Conservation (phyloP, 441 rosid species). For the Melastoma candidum region DNA sequence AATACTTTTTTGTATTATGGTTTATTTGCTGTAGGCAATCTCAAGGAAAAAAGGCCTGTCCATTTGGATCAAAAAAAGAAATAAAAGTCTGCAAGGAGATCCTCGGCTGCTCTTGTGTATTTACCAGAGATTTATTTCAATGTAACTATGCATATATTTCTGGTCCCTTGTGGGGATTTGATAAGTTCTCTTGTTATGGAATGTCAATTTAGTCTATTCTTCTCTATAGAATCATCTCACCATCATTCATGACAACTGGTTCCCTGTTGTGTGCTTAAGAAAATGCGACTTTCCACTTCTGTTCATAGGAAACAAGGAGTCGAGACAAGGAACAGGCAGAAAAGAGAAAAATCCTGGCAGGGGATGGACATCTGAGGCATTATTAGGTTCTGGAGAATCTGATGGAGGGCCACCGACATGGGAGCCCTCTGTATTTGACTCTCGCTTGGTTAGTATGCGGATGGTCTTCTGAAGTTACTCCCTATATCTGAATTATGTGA, state of each 20-base stretch:
- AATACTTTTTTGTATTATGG: not conserved
- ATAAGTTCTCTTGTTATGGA: no score
- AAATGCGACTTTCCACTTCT: not conserved
- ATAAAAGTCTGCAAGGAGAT: constrained; percentile 58
- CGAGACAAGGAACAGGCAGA: constrained; percentile 46
- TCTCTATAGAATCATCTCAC: no score
- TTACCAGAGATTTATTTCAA: constrained; percentile 10
- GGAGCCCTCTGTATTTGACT: constrained; percentile 83
- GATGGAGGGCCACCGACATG: constrained; percentile 57
- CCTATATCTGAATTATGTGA: no score
- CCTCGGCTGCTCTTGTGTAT: constrained; percentile 27
- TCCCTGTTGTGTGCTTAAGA: not conserved
- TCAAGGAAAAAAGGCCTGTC: constrained; percentile 64
- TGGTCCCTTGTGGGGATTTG: not conserved
- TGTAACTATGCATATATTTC: not conserved
- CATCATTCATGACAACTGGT: constrained; percentile 8
- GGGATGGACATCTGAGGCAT: constrained; percentile 34
- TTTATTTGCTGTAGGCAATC: constrained; percentile 34
- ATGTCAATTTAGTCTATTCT: no score
- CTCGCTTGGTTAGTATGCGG: not conserved
- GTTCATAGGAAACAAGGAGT: constrained; percentile 31
- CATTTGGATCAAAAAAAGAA: constrained; percentile 87
- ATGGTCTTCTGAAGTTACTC: no score
- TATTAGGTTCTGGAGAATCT: constrained; percentile 27
- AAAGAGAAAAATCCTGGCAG: constrained; percentile 45